Evolutionary conservation across 768 basidiomycete genomes (phyloP).

Genomic region (Boletus fagicola): DNA sequence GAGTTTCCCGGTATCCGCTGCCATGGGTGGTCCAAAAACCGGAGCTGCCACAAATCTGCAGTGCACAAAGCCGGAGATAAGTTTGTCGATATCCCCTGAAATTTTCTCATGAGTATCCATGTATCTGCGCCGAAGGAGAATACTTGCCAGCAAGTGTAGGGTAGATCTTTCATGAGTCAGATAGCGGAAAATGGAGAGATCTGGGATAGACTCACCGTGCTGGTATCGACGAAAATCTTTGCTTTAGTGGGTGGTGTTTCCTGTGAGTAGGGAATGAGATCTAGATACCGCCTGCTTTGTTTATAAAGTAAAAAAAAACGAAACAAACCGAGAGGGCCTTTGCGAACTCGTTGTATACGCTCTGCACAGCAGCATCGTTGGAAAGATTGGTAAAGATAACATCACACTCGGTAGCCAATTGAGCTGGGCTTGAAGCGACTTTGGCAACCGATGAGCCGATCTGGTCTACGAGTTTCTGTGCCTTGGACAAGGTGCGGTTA

Average conservation of each 20-base stretch:
- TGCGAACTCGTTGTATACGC: constrained; percentile 59
- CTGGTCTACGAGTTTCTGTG: constrained; percentile 54
- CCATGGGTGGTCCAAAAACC: constrained; percentile 70
- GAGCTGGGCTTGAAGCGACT: constrained; percentile 54
- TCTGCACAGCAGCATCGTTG: constrained; percentile 67
- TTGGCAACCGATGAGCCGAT: constrained; percentile 52
- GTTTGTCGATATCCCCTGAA: constrained; percentile 64
- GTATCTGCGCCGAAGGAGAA: neutral
- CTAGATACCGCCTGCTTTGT: neutral
- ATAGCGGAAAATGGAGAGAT: neutral
- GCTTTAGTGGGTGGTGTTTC: constrained; percentile 42
- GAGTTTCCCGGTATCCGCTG: constrained; percentile 63
- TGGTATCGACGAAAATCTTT: constrained; percentile 84
- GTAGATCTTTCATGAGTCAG: constrained; percentile 45
- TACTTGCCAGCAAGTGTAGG: constrained; percentile 48
- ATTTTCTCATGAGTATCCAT: neutral
- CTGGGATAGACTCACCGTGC: constrained; percentile 56
- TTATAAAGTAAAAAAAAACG: neutral
- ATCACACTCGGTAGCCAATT: constrained; percentile 68
- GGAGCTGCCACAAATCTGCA: constrained; percentile 71
- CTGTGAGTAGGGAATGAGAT: constrained; percentile 28
- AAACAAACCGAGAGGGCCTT: constrained; percentile 51
- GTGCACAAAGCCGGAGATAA: constrained; percentile 57
- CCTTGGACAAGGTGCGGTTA: constrained; percentile 69
- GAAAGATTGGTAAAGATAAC: constrained; percentile 73